Evolutionary conservation across 1,139 yeast species (phyloP), one percentile per base, ranked within the genome.

Genomic region (Pneumocystis carinii): DNA sequence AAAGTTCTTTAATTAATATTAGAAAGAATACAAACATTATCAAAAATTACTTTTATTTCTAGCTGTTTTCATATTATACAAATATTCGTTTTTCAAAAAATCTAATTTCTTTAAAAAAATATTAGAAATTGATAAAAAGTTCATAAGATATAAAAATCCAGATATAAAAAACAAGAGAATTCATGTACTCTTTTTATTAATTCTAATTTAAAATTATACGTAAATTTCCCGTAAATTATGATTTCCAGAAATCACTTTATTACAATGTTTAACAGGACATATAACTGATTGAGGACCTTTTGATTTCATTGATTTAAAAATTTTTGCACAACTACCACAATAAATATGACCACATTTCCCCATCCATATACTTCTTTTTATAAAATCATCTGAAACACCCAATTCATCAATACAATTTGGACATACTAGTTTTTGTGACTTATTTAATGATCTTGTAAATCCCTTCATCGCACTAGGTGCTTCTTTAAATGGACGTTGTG

Each of bases 331-430:
- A 12, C 35, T 32, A n/a, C 66, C 66, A 39, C 66, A 64, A 53
- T 64, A 64, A 58, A 63, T 66, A 61, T 64, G 66, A 19, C 66
- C 66, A 32, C 66, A 64, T 61, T 59, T 64, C 17, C 63, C 62
- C 35, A 64, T 41, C 60, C 60, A 64, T 24, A 64, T 59, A 29
- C 12, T 39, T 35, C 60, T 42, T 17, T 55, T 35, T 12, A 63
- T n/a, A 10, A 15, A 24, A 12, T 64, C 66, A 10, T 61, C 65
- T 10, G 42, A 41, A 37, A 62, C 59, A 1, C 66, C 63, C 27
- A 63, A 62, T 56, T 64, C 66, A 19, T 29, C 36, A 32, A 39
- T 17, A 59, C 66, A 64, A 38, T 59, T 57, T 14, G 66, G 63
- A 63, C 66, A 64, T 10, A 62, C 60, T 32, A 63, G 61, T 15